phyloP scores from a whole-genome alignment of 306 rosid species.

The Cucurbita moschata region DNA sequence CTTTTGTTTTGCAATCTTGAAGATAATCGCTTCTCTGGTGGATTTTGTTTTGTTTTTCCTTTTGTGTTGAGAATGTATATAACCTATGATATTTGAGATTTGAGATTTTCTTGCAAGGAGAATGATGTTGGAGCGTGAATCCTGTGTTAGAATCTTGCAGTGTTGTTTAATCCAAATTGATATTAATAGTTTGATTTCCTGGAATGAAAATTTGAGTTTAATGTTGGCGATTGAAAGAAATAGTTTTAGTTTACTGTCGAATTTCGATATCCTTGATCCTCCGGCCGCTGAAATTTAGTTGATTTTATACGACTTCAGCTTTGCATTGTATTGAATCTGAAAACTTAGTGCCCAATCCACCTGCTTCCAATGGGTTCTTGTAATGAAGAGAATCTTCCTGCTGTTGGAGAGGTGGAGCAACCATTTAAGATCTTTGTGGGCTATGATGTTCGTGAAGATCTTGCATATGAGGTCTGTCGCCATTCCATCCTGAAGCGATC shows the following conservation, averaged over 20 bases:
- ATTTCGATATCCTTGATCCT: not conserved
- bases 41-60: not conserved
- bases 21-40: not conserved
- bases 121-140: not conserved
- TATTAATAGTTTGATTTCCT: not conserved
- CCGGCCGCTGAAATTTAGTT: not conserved
- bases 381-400: constrained; percentile 19
- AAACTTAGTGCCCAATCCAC: not conserved
- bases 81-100: no score
- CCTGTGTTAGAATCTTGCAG: not conserved
- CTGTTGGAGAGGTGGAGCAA: constrained; percentile 15
- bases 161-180: not conserved
- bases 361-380: constrained; percentile 31
- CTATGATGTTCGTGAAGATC: constrained; percentile 45
- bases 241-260: not conserved
- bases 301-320: not conserved
- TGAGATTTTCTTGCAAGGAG: no score
- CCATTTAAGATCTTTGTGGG: constrained; percentile 56
- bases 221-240: no score
- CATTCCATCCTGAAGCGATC: constrained; percentile 44
- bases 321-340: not conserved
- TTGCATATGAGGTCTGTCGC: constrained; percentile 46
- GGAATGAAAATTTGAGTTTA: not conserved
- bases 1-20: not conserved
- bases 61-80: no score